phyloP scores from a whole-genome alignment of 257 asterid genomes.

The Scutellaria galericulata region DNA sequence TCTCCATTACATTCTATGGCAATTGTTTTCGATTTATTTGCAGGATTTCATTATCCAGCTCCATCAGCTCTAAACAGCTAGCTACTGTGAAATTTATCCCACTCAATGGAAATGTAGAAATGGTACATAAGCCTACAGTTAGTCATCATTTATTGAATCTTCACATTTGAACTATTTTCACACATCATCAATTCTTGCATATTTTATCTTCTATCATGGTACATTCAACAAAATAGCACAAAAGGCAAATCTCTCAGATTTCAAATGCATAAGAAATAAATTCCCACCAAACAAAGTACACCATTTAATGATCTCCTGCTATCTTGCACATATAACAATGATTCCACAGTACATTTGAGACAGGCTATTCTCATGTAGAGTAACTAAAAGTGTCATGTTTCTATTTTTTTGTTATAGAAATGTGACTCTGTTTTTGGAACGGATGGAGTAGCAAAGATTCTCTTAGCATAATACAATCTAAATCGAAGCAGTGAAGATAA shows the following conservation, averaged over 20 bases:
- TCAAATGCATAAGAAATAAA: constrained; percentile 35
- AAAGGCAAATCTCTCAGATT: constrained; percentile 23
- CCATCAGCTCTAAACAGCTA: background rate
- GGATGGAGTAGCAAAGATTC: background rate
- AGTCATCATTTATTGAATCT: constrained; percentile 13
- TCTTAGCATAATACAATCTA: background rate
- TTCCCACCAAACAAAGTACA: constrained; percentile 39
- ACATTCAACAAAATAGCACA: background rate
- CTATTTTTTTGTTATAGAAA: too few species aligned
- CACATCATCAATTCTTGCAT: constrained; percentile 3
- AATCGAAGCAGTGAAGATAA: background rate
- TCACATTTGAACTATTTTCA: background rate
- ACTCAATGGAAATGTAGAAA: too few species aligned
- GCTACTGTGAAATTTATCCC: too few species aligned
- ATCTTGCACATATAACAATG: constrained; percentile 21
- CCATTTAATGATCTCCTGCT: constrained; percentile 24
- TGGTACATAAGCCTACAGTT: background rate
- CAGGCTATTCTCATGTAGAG: background rate
- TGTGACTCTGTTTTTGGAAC: too few species aligned
- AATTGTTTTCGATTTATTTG: background rate
- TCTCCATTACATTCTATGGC: background rate
- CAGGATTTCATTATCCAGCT: background rate
- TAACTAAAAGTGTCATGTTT: too few species aligned
- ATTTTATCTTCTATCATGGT: background rate
- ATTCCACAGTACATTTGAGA: constrained; percentile 22